A percentile compares a stretch with the other conserved stretches of the same genome.
These are phyloP conservation scores for Thymus mandschuricus DNA, from an alignment of 257 asterid genomes.

Conservation along the genomic window DNA sequence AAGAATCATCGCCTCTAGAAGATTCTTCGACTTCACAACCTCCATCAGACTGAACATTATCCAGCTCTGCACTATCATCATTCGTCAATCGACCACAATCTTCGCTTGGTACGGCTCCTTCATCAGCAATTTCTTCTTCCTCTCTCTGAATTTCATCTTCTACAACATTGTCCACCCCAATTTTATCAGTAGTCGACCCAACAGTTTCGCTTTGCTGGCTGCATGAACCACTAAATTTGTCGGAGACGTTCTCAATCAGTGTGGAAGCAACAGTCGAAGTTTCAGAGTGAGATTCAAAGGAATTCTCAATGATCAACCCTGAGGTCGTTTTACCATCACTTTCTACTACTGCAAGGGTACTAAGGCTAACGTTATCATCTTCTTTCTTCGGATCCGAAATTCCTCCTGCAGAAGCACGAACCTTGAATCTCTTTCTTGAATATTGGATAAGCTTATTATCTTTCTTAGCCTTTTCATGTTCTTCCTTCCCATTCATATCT, in stretches of 20 bases:
- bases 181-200: slow-evolving; percentile 34
- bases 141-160: slow-evolving; percentile 36
- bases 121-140: slow-evolving; percentile 34
- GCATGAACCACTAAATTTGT: slow-evolving; percentile 31
- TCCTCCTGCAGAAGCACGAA: slow-evolving; percentile 35
- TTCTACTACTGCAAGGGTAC: slow-evolving; percentile 38
- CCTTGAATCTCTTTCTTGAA: slow-evolving; percentile 69
- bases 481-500: slow-evolving; percentile 37
- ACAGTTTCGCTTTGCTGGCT: slow-evolving; percentile 35
- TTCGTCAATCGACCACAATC: slow-evolving; percentile 29
- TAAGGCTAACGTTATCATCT: slow-evolving; percentile 14
- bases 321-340: slow-evolving; percentile 27
- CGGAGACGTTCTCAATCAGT: slow-evolving; percentile 31
- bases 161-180: slow-evolving; percentile 26
- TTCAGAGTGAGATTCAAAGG: slow-evolving; percentile 30
- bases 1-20: slow-evolving; percentile 33
- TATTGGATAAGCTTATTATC: slow-evolving; percentile 61
- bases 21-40: slow-evolving; percentile 37
- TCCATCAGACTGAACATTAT: slow-evolving; percentile 30
- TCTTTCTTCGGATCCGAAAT: slow-evolving; percentile 32
- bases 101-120: slow-evolving; percentile 28
- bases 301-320: slow-evolving; percentile 24
- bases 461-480: slow-evolving; percentile 36
- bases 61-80: slow-evolving; percentile 32
- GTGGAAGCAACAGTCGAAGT: slow-evolving; percentile 37